These are phyloP conservation scores for Stereum hirsutum DNA, from an alignment of 1,284 basidiomycete species.

Conservation along the genomic window DNA sequence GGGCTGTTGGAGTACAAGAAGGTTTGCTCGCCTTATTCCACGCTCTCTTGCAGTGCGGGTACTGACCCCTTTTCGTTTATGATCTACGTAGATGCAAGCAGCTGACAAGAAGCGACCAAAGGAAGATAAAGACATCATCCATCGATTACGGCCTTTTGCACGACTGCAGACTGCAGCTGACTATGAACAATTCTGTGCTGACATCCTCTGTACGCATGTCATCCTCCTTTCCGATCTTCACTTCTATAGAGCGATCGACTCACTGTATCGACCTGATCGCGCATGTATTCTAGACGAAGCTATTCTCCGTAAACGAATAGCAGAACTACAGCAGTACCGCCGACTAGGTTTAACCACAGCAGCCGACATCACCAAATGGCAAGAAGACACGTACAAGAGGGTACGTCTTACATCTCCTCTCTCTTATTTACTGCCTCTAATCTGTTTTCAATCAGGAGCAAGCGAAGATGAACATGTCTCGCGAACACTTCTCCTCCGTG, in stretches of 20 bases:
- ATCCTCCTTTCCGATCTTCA: not conserved
- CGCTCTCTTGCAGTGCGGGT: not conserved
- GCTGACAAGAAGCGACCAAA: constrained; percentile 85
- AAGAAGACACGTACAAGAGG: constrained; percentile 63
- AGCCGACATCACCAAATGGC: constrained; percentile 86
- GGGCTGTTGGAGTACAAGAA: constrained; percentile 92
- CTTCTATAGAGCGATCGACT: constrained; percentile 1
- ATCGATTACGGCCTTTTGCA: constrained; percentile 88
- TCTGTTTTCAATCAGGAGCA: constrained; percentile 33
- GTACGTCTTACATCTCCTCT: constrained; percentile 38
- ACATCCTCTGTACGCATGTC: constrained; percentile 72
- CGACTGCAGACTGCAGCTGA: constrained; percentile 89
- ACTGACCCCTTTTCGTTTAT: not conserved
- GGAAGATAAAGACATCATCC: constrained; percentile 88
- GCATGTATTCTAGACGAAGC: constrained; percentile 83
- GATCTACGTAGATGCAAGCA: constrained; percentile 88
- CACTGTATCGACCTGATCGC: too few relatives aligned
- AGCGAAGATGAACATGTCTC: constrained; percentile 45
- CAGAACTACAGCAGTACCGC: constrained; percentile 85
- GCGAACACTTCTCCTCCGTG: constrained; percentile 47
- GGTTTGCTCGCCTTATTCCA: constrained; percentile 32
- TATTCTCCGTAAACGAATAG: constrained; percentile 75
- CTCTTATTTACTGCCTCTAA: too few relatives aligned
- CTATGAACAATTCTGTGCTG: constrained; percentile 84
- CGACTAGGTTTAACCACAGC: constrained; percentile 73